These are phyloP conservation scores for Colletotrichum trifolii DNA, from an alignment of 2,329 filamentous ascomycete species.

Conservation along the genomic window DNA sequence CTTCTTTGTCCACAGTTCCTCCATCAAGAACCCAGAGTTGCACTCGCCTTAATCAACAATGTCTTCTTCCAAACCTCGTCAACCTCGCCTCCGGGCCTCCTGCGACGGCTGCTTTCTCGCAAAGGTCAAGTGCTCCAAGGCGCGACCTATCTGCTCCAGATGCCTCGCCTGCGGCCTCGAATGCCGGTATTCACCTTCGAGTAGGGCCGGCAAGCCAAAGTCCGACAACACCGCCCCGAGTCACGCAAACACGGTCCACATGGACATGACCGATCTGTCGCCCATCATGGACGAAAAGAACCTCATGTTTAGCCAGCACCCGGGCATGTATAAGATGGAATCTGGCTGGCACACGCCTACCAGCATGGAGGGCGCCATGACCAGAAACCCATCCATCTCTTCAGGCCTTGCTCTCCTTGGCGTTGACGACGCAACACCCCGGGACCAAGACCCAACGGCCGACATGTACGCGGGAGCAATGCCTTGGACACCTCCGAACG, in stretches of 20 bases:
- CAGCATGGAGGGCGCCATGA: constrained; percentile 48
- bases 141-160: constrained; percentile 62
- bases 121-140: constrained; percentile 67
- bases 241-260: constrained; percentile 38
- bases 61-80: constrained; percentile 47
- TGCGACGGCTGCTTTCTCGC: constrained; percentile 67
- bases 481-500: constrained; percentile 53
- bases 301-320: constrained; percentile 44
- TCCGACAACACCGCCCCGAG: constrained; percentile 42
- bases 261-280: constrained; percentile 40
- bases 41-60: constrained; percentile 30
- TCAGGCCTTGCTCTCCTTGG: constrained; percentile 46
- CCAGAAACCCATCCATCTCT: constrained; percentile 48
- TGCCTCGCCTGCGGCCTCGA: constrained; percentile 61
- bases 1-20: constrained; percentile 13
- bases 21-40: constrained; percentile 3
- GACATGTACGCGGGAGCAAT: constrained; percentile 51
- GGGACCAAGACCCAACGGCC: constrained; percentile 37
- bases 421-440: constrained; percentile 42
- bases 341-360: constrained; percentile 52
- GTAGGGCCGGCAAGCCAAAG: constrained; percentile 61
- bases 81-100: constrained; percentile 58
- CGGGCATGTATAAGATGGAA: constrained; percentile 50
- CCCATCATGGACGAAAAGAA: constrained; percentile 43
- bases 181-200: constrained; percentile 65